Evolutionary conservation across 2,329 filamentous ascomycete species (phyloP), one percentile per base, ranked within the genome.

Genomic region (Thelonectria discophora): DNA sequence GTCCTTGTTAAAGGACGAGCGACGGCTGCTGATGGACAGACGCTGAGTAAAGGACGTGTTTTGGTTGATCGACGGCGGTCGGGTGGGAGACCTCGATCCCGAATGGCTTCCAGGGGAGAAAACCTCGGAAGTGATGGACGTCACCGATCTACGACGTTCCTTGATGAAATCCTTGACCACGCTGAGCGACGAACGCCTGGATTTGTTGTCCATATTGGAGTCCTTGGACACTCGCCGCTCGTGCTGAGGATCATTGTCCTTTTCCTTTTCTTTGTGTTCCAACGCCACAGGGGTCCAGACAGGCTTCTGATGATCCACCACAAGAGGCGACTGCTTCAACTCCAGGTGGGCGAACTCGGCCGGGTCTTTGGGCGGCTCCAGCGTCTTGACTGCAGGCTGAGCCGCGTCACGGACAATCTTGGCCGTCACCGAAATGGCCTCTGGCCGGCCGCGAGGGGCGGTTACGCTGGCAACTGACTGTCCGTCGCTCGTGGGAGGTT

Each of bases 361-460:
- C 17, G 73, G 70, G 52, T 82, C 80, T 39, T 74, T 77, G 2
- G 75, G 76, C 2, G 74, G 68, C 17, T 85, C 82, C 2, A 79
- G 71, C 18, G 74, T 73, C 60, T 75, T 78, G 5, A 77, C 75
- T 43, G 78, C 77, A 18, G 74, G 74, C 34, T 84, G 80, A 18
- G 73, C 75, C 11, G 84, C 80, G 66, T 91, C 90, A 49, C 92
- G 88, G 39, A 97, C 81, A 65, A 97, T 97, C 53, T 90, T 88
- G 50, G 94, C 92, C 17, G 91, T 95, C 11, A 97, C 93, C 47
- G 93, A 94, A n/a, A 97, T 87, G 1, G 92, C 94, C 71, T 94
- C 92, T 5, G 89, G 85, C 2, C 81, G 80, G 6, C 83, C 81
- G 15, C 80, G 77, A n/a, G 79, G 74, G 7, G 75, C 27, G 34